These are phyloP conservation scores for Epichloe baconii DNA, from an alignment of 2,329 filamentous ascomycete genomes.

Conservation along the genomic window DNA sequence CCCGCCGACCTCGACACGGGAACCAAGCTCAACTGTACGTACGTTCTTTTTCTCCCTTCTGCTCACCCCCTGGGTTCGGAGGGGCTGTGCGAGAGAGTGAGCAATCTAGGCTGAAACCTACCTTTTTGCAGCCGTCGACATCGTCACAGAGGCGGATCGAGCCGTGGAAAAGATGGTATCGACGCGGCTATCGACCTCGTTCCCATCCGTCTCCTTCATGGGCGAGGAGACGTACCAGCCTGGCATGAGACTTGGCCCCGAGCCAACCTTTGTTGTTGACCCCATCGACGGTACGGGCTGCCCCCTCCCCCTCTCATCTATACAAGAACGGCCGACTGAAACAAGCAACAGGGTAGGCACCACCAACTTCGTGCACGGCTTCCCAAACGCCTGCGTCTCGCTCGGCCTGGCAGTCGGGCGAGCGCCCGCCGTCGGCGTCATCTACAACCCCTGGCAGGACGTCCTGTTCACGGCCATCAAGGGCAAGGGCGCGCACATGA, in stretches of 20 bases:
- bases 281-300: slow-evolving; percentile 53
- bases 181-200: slow-evolving; percentile 33
- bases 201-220: slow-evolving; percentile 50
- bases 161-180: slow-evolving; percentile 52
- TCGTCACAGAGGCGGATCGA: slow-evolving; percentile 56
- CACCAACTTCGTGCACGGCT: slow-evolving; percentile 68
- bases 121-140: slow-evolving; percentile 43
- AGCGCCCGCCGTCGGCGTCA: slow-evolving; percentile 53
- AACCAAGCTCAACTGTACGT: slow-evolving; percentile 52
- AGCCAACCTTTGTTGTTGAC: slow-evolving; percentile 69
- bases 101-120: not conserved
- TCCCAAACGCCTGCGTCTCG: slow-evolving; percentile 64
- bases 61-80: not conserved
- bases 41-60: too few species aligned
- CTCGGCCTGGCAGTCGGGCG: slow-evolving; percentile 56
- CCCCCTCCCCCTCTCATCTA: not conserved
- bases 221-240: slow-evolving; percentile 67
- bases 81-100: not conserved
- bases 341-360: slow-evolving; percentile 26
- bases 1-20: slow-evolving; percentile 42
- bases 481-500: slow-evolving; percentile 52
- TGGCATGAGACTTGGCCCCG: slow-evolving; percentile 46
- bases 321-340: not conserved
- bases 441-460: slow-evolving; percentile 68
- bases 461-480: slow-evolving; percentile 56